Evolutionary conservation across 139 green algal species (phyloP).

Genomic region (Tetraselmis striata): DNA sequence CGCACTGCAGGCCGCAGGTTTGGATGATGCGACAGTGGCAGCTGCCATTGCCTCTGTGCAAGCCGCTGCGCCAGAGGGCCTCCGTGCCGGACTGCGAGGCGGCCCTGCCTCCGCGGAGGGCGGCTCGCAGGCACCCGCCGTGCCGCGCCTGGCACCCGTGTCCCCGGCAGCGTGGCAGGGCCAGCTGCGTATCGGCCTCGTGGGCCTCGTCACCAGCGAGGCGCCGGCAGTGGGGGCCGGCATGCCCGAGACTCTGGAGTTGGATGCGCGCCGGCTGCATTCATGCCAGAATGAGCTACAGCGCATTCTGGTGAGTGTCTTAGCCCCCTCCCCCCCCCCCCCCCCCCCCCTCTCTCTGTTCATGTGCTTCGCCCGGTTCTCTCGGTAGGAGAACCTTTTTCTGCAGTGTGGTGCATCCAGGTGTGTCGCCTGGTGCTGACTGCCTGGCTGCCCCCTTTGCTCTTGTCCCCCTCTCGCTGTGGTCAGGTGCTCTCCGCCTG

Average conservation of each 20-base stretch:
- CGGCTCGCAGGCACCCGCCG: conserved; percentile 1
- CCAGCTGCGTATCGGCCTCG: conserved; percentile 50
- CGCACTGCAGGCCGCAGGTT: not conserved
- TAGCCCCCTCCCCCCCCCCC: too few species aligned
- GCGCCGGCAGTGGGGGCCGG: conserved; percentile 32
- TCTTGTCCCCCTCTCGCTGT: too few species aligned
- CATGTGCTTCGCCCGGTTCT: too few species aligned
- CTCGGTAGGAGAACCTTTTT: too few species aligned
- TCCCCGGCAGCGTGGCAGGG: conserved; percentile 40
- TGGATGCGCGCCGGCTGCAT: conserved; percentile 52
- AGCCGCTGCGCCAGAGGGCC: conserved; percentile 1
- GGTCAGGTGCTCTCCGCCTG: not conserved
- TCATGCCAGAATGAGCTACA: conserved; percentile 66
- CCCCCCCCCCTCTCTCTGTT: too few species aligned
- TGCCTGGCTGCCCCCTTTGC: conserved; percentile 53
- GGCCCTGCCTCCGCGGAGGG: conserved; percentile 7
- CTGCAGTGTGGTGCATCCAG: not conserved
- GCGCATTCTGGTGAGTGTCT: conserved; percentile 56
- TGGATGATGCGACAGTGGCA: not conserved
- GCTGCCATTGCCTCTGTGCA: not conserved
- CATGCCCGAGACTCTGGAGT: conserved; percentile 53
- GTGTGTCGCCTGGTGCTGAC: conserved; percentile 5
- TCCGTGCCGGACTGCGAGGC: not conserved
- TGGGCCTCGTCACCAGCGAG: conserved; percentile 40
- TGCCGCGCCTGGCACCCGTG: conserved; percentile 17